Conservation (phyloP, 257 asterid species). For the Scutellaria minor region DNA sequence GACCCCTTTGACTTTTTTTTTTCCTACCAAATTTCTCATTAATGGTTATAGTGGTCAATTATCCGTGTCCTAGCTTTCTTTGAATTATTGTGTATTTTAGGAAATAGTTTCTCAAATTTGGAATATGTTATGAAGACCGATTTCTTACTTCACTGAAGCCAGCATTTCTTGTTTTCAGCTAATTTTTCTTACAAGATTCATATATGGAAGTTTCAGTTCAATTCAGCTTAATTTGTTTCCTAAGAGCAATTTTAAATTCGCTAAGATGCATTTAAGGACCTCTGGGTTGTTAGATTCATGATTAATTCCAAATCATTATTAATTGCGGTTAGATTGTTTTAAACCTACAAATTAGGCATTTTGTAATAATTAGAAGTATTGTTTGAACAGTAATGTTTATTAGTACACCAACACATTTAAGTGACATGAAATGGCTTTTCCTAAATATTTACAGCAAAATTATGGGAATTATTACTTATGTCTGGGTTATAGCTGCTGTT, state of each 20-base stretch:
- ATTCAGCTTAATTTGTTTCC: not conserved
- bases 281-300: not conserved
- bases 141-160: not conserved
- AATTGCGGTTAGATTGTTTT: not conserved
- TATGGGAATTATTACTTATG: not conserved
- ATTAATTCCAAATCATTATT: no score
- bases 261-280: slow-evolving; percentile 11
- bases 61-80: not conserved
- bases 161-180: not conserved
- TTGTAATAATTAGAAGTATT: not conserved
- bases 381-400: not conserved
- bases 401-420: not conserved
- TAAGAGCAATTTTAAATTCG: not conserved
- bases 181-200: not conserved
- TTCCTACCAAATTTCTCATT: not conserved
- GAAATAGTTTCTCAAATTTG: slow-evolving; percentile 1
- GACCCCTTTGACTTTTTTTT: slow-evolving; percentile 19
- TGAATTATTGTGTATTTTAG: not conserved
- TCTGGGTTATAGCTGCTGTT: not conserved
- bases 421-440: not conserved
- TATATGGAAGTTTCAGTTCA: slow-evolving; percentile 19
- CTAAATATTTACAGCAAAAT: not conserved
- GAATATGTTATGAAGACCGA: not conserved
- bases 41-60: not conserved
- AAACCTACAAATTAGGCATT: not conserved